phyloP scores from a whole-genome alignment of 345 rosid species.

The Sisymbrium altissimum region DNA sequence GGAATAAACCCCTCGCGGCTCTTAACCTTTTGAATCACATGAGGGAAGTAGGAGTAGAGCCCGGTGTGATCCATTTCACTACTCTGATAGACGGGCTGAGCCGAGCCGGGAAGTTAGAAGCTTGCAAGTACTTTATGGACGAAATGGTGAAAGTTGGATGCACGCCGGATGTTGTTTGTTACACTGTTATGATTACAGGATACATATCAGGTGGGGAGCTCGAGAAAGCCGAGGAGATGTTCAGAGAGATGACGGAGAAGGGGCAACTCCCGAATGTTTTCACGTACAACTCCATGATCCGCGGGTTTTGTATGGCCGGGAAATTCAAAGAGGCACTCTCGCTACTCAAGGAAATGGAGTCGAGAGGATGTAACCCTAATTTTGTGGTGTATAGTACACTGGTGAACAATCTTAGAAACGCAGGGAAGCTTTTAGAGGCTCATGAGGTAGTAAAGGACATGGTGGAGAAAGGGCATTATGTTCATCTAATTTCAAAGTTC shows the following conservation, averaged over 20 bases:
- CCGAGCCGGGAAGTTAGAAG: slow-evolving; percentile 85
- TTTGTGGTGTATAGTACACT: slow-evolving; percentile 78
- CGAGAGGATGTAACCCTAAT: slow-evolving; percentile 82
- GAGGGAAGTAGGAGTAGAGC: slow-evolving; percentile 66
- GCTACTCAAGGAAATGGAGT: slow-evolving; percentile 79
- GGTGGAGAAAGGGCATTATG: slow-evolving; percentile 71
- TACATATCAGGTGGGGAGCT: slow-evolving; percentile 61
- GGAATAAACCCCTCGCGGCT: slow-evolving; percentile 77
- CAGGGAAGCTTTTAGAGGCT: slow-evolving; percentile 78
- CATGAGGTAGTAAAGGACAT: slow-evolving; percentile 58
- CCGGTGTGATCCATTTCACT: slow-evolving; percentile 70
- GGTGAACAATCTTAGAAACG: slow-evolving; percentile 52
- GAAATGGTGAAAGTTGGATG: slow-evolving; percentile 70
- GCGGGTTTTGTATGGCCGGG: slow-evolving; percentile 75
- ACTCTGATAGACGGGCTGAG: slow-evolving; percentile 86
- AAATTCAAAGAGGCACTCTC: slow-evolving; percentile 65
- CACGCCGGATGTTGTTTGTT: slow-evolving; percentile 76
- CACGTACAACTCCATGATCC: slow-evolving; percentile 84
- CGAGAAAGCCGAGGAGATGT: slow-evolving; percentile 65
- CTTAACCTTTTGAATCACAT: slow-evolving; percentile 70
- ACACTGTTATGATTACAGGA: slow-evolving; percentile 81
- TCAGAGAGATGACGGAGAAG: slow-evolving; percentile 59
- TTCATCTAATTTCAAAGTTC: slow-evolving; percentile 38
- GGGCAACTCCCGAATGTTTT: slow-evolving; percentile 80
- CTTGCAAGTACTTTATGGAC: slow-evolving; percentile 72